Conservation (phyloP, 1,284 basidiomycete genomes). For the Phellopilus nigrolimitatus region DNA sequence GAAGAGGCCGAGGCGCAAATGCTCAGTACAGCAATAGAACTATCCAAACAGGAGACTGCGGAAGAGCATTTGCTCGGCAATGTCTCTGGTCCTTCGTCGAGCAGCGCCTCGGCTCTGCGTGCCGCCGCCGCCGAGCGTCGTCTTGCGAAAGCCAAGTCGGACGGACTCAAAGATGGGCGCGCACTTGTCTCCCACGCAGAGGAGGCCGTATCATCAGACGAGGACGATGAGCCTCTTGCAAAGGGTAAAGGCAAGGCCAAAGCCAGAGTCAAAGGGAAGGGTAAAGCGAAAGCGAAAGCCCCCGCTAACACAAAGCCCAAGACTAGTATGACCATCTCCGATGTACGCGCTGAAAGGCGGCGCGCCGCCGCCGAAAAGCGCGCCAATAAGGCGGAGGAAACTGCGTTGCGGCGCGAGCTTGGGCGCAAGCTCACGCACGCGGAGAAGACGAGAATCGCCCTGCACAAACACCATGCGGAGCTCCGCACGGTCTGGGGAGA, state of each 20-base stretch:
- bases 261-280: constrained; percentile 27
- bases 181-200: constrained; percentile 29
- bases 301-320: constrained; percentile 1
- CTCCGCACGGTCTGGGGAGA: constrained; percentile 87
- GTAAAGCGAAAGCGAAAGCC: constrained; percentile 25
- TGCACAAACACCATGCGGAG: constrained; percentile 70
- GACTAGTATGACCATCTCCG: constrained; percentile 33
- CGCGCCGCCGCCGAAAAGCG: constrained; percentile 44
- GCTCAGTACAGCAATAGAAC: constrained; percentile 50
- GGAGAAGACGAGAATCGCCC: constrained; percentile 67
- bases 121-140: constrained; percentile 54
- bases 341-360: constrained; percentile 30
- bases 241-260: constrained; percentile 32
- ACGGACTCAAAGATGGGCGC: constrained; percentile 25
- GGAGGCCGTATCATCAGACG: constrained; percentile 32
- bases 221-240: constrained; percentile 29
- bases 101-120: constrained; percentile 39
- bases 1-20: constrained; percentile 49
- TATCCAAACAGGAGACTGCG: constrained; percentile 45
- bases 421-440: constrained; percentile 72
- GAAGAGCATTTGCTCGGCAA: constrained; percentile 30
- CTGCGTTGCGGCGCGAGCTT: constrained; percentile 44
- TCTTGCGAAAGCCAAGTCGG: constrained; percentile 29
- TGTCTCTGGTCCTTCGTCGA: constrained; percentile 34
- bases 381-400: constrained; percentile 44